phyloP scores from a whole-genome alignment of 805 yeast species.

The Yarrowia phangngaensis region DNA sequence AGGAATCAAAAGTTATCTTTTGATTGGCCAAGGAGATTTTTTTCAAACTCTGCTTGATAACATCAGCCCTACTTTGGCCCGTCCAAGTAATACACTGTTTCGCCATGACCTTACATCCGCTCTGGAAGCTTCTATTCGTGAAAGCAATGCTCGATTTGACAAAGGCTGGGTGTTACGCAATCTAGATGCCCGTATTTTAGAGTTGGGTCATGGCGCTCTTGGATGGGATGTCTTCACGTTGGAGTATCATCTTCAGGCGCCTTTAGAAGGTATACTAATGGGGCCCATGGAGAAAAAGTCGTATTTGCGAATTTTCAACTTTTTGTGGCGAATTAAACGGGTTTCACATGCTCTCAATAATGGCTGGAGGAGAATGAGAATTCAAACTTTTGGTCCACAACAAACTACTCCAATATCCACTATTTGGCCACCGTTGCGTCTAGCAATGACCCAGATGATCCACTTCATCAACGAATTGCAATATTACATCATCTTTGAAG shows the following conservation, averaged over 20 bases:
- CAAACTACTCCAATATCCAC: background rate
- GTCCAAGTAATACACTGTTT: slow-evolving; percentile 60
- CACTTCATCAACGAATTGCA: slow-evolving; percentile 40
- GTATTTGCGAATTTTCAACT: slow-evolving; percentile 78
- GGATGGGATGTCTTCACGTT: slow-evolving; percentile 94
- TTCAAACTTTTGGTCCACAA: slow-evolving; percentile 1
- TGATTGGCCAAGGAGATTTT: slow-evolving; percentile 79
- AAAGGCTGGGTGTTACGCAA: slow-evolving; percentile 46
- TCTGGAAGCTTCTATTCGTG: slow-evolving; percentile 58
- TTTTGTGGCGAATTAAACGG: slow-evolving; percentile 74
- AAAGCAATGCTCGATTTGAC: slow-evolving; percentile 39
- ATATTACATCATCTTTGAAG: slow-evolving; percentile 40
- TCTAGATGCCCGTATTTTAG: slow-evolving; percentile 79
- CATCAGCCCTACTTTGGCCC: slow-evolving; percentile 52
- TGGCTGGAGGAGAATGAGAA: slow-evolving; percentile 45
- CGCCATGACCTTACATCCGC: slow-evolving; percentile 63
- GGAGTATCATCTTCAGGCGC: slow-evolving; percentile 57
- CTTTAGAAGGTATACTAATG: slow-evolving; percentile 55
- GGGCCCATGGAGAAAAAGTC: slow-evolving; percentile 46
- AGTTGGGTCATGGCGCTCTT: slow-evolving; percentile 62
- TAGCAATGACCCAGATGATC: slow-evolving; percentile 33
- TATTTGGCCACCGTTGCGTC: slow-evolving; percentile 1
- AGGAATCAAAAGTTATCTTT: slow-evolving; percentile 59
- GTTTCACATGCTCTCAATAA: slow-evolving; percentile 50
- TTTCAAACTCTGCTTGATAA: slow-evolving; percentile 59